Evolutionary conservation across 345 rosid genomes (phyloP).

Genomic region (Adansonia digitata): DNA sequence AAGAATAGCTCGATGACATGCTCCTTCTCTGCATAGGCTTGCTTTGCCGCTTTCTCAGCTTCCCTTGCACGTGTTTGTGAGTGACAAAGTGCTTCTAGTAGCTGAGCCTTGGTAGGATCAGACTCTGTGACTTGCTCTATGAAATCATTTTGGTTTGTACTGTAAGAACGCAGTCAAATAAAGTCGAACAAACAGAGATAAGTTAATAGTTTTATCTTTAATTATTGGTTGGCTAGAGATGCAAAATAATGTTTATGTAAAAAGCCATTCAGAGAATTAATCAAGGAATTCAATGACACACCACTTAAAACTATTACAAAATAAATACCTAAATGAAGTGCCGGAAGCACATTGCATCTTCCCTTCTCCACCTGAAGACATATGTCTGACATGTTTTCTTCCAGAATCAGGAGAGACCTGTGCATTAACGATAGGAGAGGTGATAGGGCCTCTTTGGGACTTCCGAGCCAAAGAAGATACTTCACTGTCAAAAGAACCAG

Average conservation of each 20-base stretch:
- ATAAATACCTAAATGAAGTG: conserved; percentile 37
- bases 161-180: conserved; percentile 10
- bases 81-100: conserved; percentile 78
- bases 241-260: neutral
- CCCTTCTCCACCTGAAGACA: conserved; percentile 25
- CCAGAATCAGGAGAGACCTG: conserved; percentile 18
- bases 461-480: conserved; percentile 28
- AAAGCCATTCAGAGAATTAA: neutral
- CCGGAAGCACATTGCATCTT: conserved; percentile 24
- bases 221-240: neutral
- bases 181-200: neutral
- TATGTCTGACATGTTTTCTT: conserved; percentile 19
- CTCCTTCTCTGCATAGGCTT: conserved; percentile 75
- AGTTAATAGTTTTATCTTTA: neutral
- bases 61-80: conserved; percentile 98
- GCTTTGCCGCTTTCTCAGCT: conserved; percentile 83
- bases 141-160: conserved; percentile 18
- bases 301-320: neutral
- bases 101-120: conserved; percentile 60
- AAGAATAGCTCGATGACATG: conserved; percentile 69
- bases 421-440: conserved; percentile 25
- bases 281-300: neutral
- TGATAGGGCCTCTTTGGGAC: conserved; percentile 20
- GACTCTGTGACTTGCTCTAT: conserved; percentile 32
- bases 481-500: conserved; percentile 29